Base-by-base conservation (phyloP, 495 filamentous ascomycete genomes). In the Penicillium roqueforti region DNA sequence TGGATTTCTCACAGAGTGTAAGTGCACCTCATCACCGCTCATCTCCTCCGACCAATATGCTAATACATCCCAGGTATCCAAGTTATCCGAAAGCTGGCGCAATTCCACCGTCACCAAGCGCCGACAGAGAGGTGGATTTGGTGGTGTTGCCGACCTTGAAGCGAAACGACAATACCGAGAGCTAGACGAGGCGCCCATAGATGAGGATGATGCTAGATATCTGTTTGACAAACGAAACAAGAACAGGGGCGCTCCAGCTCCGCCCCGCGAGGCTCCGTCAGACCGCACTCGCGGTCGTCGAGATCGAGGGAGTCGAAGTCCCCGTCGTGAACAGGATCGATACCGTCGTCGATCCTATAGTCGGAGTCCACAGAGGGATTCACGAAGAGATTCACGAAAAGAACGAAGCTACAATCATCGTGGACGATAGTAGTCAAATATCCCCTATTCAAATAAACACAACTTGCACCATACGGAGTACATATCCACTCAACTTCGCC, bases 1-100 rank as follows among this genome's bases (percentile, higher is more conserved):
- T 98, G 45, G 93, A 98, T 67, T 98, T 98, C 73, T 96, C 91
- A 28, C 93, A 98, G 69, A 96, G 90, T 68, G 93, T 93, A 67
- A 58, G 78, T 67, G n/a, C 25, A 39, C 10, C 16, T n/a, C 28
- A 47, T 19, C 9, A 23, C 22, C 13, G 16, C 23, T 11, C 4
- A 26, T 51, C n/a, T 2, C 42, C 22, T 36, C 31, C 31, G 3
- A 14, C 6, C 20, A 22, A 45, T 16, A 26, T 63, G 75, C 59
- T 74, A 56, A 44, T 53, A 22, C 53, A 42, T 16, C 25, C 18
- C 49, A 85, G 82, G 82, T 89, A 19, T 92, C 87, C 31, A 89
- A 88, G 66, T 66, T 98, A 20, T 89, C 89, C n/a, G 88, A 96
- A 48, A 84, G 83, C 19, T 98, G 93, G 93, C 81, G 95, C 47